These are phyloP conservation scores for Volvox reticuliferus DNA, from an alignment of 139 green algal genomes.

Conservation along the genomic window DNA sequence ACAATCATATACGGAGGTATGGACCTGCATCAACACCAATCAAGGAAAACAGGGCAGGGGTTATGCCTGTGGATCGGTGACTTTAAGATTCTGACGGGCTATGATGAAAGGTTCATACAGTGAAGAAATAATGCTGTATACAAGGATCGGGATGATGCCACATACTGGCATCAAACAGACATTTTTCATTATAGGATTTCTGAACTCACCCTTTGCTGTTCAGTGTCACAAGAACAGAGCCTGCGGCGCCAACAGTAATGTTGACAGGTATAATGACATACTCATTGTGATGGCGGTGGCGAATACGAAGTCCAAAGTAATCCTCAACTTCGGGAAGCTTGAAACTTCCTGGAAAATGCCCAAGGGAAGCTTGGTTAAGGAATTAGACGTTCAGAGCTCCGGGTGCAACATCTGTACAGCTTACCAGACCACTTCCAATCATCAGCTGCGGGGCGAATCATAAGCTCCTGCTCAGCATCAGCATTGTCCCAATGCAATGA, in stretches of 20 bases:
- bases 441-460: slow-evolving; percentile 70
- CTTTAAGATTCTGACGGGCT: too few species aligned
- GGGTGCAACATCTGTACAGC: background rate
- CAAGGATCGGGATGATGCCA: too few species aligned
- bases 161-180: too few species aligned
- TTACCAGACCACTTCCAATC: slow-evolving; percentile 62
- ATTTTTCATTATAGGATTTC: background rate
- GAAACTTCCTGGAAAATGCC: slow-evolving; percentile 69
- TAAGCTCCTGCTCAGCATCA: slow-evolving; percentile 65
- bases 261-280: slow-evolving; percentile 91
- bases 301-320: slow-evolving; percentile 87
- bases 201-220: slow-evolving; percentile 64
- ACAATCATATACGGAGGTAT: slow-evolving; percentile 84
- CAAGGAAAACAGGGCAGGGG: too few species aligned
- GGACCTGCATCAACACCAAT: slow-evolving; percentile 41
- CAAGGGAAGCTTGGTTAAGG: too few species aligned
- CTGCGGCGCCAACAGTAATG: slow-evolving; percentile 82
- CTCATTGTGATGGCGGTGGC: slow-evolving; percentile 44
- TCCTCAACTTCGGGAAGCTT: slow-evolving; percentile 72
- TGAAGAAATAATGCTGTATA: too few species aligned
- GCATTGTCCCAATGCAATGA: slow-evolving; percentile 83
- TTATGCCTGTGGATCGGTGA: too few species aligned
- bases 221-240: slow-evolving; percentile 71
- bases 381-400: too few species aligned
- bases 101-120: too few species aligned